Conservation (phyloP, 2,329 filamentous ascomycete genomes). For the Alternaria gansuensis region DNA sequence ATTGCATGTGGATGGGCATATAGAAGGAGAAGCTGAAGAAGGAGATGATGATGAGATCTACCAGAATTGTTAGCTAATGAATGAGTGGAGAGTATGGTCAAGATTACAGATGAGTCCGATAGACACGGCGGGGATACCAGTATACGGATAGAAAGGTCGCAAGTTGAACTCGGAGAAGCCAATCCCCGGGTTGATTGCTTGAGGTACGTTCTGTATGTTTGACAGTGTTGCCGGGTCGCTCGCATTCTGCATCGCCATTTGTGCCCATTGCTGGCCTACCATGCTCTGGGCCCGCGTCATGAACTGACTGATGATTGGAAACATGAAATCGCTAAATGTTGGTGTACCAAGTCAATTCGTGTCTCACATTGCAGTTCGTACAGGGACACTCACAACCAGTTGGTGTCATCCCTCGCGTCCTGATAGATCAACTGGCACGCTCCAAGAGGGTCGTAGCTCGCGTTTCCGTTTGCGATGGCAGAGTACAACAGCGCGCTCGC, state of each 20-base stretch:
- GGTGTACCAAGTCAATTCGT: no score
- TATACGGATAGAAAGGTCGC: constrained; percentile 66
- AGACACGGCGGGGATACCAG: constrained; percentile 65
- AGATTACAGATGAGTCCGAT: constrained; percentile 67
- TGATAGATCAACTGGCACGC: constrained; percentile 66
- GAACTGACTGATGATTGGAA: constrained; percentile 43
- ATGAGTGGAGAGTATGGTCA: background rate
- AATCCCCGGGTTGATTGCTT: constrained; percentile 65
- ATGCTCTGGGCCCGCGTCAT: constrained; percentile 57
- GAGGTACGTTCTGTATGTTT: constrained; percentile 60
- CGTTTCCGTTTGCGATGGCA: constrained; percentile 64
- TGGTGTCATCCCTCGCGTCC: constrained; percentile 65
- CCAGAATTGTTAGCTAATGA: background rate
- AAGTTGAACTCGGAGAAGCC: constrained; percentile 66
- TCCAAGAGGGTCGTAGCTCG: constrained; percentile 67
- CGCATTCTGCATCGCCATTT: constrained; percentile 54
- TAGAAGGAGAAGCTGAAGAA: constrained; percentile 74
- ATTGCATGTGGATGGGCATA: constrained; percentile 69
- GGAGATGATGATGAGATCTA: constrained; percentile 69
- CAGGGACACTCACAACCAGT: constrained; percentile 48
- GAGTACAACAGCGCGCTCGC: constrained; percentile 66
- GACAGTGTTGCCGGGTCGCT: constrained; percentile 51
- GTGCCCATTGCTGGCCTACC: constrained; percentile 61
- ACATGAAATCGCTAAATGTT: no score
- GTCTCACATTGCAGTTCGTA: no score